Base-by-base conservation (phyloP, 2,329 filamentous ascomycete species). In the Monilinia fructigena region DNA sequence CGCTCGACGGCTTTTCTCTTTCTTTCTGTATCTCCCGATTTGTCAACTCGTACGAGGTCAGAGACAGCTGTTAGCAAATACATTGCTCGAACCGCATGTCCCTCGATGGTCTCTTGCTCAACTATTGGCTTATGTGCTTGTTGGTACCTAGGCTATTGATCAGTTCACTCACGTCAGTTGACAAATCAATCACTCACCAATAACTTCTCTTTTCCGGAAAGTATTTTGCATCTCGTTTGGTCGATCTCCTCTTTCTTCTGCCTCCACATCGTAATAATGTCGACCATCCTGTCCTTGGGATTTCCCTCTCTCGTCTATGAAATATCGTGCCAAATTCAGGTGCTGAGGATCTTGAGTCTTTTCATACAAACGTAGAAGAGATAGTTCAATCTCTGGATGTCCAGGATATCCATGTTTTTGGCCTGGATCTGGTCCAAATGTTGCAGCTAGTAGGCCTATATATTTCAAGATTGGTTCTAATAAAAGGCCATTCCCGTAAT, bases 361-460 rank as follows among this genome's bases (percentile, higher is more conserved):
- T 10, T 79, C 74, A 63, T 80, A 80, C 4, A 84, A 74, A 18
- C 82, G 74, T 4, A 84, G 70, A 10, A 84, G 74, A 8, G 82
- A 79, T 12, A 84, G 75, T 67, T 84, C 82, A 53, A 85, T 82
- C 72, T 84, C 82, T 0, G 84, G 83, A 70, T 88, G 86, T 0
- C 86, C 86, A 1, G 85, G 85, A 70, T 88, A 89, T 6, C 84
- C 86, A 64, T 83, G 83, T 23, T 79, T 77, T 70, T 87, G 82
- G 8, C 75, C 75, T 4, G 79, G 69, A 1, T 75, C 79, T 0
- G 82, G 79, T 0, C 86, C 86, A 71, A 89, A 86, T 0, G 78
- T 80, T 4, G 76, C 75, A 66, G 76, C 78, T 2, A 88, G 79
- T 6, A 86, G 78, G 67, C 80, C 76, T 23, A 87, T 80, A 68